phyloP scores from a whole-genome alignment of 2,329 filamentous ascomycete species.

The Colletotrichum sublineola region DNA sequence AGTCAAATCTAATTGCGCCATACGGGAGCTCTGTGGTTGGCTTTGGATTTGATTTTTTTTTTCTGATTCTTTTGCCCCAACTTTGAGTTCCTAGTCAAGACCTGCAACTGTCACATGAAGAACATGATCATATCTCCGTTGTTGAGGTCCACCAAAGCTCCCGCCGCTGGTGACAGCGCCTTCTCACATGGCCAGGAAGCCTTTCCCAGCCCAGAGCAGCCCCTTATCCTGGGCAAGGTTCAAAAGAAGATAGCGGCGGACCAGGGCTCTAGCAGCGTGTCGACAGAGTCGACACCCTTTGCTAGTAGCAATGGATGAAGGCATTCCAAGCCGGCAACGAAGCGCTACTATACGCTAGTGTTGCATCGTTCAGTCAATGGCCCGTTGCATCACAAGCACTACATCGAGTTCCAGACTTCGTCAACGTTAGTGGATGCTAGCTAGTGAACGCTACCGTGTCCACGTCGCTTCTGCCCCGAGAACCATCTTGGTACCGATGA shows the following conservation, averaged over 20 bases:
- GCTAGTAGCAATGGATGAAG: background rate
- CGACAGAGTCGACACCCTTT: background rate
- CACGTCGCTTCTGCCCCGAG: background rate
- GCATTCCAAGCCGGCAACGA: background rate
- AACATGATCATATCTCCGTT: background rate
- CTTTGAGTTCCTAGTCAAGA: background rate
- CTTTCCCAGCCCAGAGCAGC: background rate
- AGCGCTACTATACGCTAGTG: background rate
- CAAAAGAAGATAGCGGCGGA: conserved; percentile 8
- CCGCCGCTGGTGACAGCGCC: background rate
- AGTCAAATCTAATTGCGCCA: background rate
- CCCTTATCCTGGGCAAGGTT: conserved; percentile 3
- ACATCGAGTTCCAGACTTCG: background rate
- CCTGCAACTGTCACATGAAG: background rate
- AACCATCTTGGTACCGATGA: background rate
- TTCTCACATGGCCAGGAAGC: conserved; percentile 1
- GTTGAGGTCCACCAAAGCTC: background rate
- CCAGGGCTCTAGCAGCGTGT: background rate
- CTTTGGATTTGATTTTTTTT: background rate
- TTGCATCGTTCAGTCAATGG: conserved; percentile 6
- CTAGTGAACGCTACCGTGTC: background rate
- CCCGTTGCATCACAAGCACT: background rate
- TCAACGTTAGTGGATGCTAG: background rate
- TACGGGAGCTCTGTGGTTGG: background rate
- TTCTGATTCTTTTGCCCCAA: background rate